Conservation (phyloP, 495 filamentous ascomycete genomes). For the Penicillium pulvis region DNA sequence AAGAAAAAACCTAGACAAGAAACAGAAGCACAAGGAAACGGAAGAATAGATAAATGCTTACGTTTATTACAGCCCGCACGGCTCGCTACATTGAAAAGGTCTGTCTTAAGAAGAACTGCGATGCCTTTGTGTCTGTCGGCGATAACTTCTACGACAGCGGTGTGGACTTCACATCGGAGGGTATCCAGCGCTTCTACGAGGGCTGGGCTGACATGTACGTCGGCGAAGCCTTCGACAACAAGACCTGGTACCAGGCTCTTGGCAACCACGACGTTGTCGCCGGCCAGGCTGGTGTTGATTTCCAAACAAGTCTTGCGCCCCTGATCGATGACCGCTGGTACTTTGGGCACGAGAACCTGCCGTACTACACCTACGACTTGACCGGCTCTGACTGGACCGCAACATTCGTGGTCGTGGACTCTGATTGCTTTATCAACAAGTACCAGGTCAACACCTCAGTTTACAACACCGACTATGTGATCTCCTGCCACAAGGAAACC, state of each 20-base stretch:
- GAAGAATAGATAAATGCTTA: not conserved
- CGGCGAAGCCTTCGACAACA: constrained; percentile 17
- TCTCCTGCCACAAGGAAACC: constrained; percentile 20
- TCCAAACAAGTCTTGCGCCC: constrained; percentile 22
- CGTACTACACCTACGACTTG: constrained; percentile 27
- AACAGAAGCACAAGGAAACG: not conserved
- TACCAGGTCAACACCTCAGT: constrained; percentile 22
- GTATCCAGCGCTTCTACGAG: constrained; percentile 25
- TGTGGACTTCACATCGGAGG: constrained; percentile 21
- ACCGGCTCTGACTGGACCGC: constrained; percentile 24
- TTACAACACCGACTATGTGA: constrained; percentile 22
- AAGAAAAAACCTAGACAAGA: not conserved
- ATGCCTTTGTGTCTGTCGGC: constrained; percentile 21
- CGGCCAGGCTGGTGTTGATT: constrained; percentile 24
- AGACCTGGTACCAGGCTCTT: constrained; percentile 23
- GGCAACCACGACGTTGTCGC: constrained; percentile 26
- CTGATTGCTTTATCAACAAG: constrained; percentile 26
- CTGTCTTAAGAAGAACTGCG: constrained; percentile 23
- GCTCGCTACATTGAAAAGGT: constrained; percentile 21
- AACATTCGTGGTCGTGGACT: constrained; percentile 24
- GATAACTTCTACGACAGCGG: constrained; percentile 30
- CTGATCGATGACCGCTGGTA: constrained; percentile 24
- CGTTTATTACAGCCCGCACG: constrained; percentile 11
- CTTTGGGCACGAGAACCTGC: constrained; percentile 20
- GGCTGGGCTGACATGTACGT: constrained; percentile 25